phyloP scores from a whole-genome alignment of 768 basidiomycete genomes.

The Macrocybe gigantea region DNA sequence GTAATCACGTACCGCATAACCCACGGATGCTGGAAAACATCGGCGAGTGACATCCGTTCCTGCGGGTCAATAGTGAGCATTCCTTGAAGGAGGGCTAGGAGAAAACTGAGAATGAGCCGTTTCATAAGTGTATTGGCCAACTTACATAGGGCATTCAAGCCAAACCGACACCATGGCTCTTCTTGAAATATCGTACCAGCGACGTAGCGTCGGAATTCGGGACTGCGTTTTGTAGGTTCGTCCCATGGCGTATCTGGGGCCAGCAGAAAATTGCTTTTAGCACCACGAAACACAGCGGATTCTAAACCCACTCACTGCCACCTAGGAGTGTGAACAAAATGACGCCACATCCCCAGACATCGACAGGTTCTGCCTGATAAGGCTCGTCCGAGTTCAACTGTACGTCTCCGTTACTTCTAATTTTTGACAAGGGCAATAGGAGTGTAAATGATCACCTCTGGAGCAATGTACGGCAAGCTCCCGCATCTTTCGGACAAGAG shows the following conservation, averaged over 20 bases:
- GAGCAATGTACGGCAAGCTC: slow-evolving; percentile 90
- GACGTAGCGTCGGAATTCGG: slow-evolving; percentile 75
- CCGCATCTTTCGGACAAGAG: slow-evolving; percentile 80
- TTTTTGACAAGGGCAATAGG: too few relatives aligned
- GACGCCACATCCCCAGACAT: slow-evolving; percentile 94
- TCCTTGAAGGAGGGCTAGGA: slow-evolving; percentile 65
- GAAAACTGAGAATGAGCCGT: neutral
- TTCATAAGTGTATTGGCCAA: slow-evolving; percentile 4
- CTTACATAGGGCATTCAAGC: slow-evolving; percentile 55
- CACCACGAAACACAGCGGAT: neutral
- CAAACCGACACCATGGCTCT: slow-evolving; percentile 74
- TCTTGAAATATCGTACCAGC: slow-evolving; percentile 69
- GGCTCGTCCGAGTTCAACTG: slow-evolving; percentile 63
- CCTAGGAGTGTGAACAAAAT: slow-evolving; percentile 87
- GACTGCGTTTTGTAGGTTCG: slow-evolving; percentile 73
- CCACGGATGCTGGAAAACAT: slow-evolving; percentile 61
- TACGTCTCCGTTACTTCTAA: neutral
- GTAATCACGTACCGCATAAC: slow-evolving; percentile 45
- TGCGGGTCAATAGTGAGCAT: slow-evolving; percentile 69
- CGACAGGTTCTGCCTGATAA: slow-evolving; percentile 89
- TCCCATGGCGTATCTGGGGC: slow-evolving; percentile 94
- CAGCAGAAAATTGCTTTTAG: neutral
- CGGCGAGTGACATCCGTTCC: slow-evolving; percentile 57
- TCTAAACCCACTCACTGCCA: slow-evolving; percentile 56
- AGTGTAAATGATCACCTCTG: slow-evolving; percentile 57